Evolutionary conservation across 2,329 filamentous ascomycete genomes (phyloP).

Genomic region (Raffaelea albimanens): DNA sequence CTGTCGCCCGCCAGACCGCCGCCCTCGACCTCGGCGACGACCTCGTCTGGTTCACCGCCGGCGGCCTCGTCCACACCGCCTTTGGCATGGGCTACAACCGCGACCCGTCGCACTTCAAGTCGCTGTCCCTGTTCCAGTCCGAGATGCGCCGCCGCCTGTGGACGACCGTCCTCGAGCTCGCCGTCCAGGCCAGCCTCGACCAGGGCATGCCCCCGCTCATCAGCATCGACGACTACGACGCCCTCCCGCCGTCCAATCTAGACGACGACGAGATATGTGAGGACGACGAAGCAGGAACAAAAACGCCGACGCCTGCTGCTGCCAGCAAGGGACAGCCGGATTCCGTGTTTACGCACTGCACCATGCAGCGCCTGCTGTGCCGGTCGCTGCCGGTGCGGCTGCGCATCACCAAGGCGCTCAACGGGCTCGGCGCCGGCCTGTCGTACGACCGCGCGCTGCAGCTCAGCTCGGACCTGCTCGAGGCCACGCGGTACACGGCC

Average conservation of each 20-base stretch:
- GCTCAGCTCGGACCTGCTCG: conserved; percentile 12
- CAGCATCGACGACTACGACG: conserved; percentile 37
- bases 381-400: conserved; percentile 12
- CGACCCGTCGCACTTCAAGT: conserved; percentile 40
- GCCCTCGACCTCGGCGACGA: conserved; percentile 34
- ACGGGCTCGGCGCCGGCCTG: conserved; percentile 10
- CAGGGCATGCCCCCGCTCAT: conserved; percentile 41
- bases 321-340: conserved; percentile 2
- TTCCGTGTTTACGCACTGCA: conserved; percentile 9
- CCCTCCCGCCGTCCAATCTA: conserved; percentile 37
- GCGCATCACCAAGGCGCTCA: conserved; percentile 10
- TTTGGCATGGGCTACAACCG: conserved; percentile 51
- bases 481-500: conserved; percentile 10
- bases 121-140: conserved; percentile 34
- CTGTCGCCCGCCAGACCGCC: conserved; percentile 18
- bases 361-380: conserved; percentile 16
- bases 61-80: conserved; percentile 40
- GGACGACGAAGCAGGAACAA: conserved; percentile 10
- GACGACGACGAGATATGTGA: conserved; percentile 41
- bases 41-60: conserved; percentile 41
- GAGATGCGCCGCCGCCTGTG: conserved; percentile 49
- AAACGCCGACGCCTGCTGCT: neutral
- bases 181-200: conserved; percentile 40
- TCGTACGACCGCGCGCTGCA: conserved; percentile 13
- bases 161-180: conserved; percentile 45